These are phyloP conservation scores for Daldinia bambusicola DNA, from an alignment of 495 filamentous ascomycete species.

Conservation along the genomic window DNA sequence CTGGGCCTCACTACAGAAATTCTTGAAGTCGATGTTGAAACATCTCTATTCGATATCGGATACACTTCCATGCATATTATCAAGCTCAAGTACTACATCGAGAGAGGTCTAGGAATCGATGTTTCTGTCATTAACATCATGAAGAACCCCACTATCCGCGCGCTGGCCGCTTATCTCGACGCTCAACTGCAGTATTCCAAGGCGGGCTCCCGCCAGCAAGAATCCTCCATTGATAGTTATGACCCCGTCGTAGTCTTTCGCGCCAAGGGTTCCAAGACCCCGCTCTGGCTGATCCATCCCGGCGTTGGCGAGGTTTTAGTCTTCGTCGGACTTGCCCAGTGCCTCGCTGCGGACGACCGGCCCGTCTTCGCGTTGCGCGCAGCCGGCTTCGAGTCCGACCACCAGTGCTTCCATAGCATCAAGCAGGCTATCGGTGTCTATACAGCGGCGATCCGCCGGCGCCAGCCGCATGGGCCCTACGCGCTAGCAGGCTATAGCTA, in stretches of 20 bases:
- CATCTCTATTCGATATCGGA: constrained; percentile 53
- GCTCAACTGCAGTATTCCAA: too few species aligned
- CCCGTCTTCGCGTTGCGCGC: constrained; percentile 66
- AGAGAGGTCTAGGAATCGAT: too few species aligned
- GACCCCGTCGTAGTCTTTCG: constrained; percentile 61
- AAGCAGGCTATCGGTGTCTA: constrained; percentile 55
- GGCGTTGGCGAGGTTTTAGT: constrained; percentile 67
- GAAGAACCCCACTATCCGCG: constrained; percentile 13
- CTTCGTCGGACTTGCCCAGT: constrained; percentile 61
- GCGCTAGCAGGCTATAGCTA: constrained; percentile 66
- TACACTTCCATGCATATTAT: constrained; percentile 57
- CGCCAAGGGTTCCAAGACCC: constrained; percentile 56
- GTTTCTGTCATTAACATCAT: constrained; percentile 6
- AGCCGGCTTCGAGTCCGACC: constrained; percentile 55
- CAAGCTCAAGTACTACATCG: not conserved
- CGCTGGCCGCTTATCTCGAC: not conserved
- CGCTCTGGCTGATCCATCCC: constrained; percentile 68
- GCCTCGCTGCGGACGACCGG: constrained; percentile 56
- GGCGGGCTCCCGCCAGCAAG: not conserved
- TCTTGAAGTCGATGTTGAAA: constrained; percentile 10
- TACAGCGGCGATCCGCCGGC: constrained; percentile 52
- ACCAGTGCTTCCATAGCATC: constrained; percentile 42
- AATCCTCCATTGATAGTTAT: constrained; percentile 47
- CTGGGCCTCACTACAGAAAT: constrained; percentile 10
- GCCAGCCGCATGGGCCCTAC: constrained; percentile 66